A percentile compares a stretch with the other conserved stretches of the same genome.
Conservation (phyloP, 768 basidiomycete species). For the Exidia glandulosa region DNA sequence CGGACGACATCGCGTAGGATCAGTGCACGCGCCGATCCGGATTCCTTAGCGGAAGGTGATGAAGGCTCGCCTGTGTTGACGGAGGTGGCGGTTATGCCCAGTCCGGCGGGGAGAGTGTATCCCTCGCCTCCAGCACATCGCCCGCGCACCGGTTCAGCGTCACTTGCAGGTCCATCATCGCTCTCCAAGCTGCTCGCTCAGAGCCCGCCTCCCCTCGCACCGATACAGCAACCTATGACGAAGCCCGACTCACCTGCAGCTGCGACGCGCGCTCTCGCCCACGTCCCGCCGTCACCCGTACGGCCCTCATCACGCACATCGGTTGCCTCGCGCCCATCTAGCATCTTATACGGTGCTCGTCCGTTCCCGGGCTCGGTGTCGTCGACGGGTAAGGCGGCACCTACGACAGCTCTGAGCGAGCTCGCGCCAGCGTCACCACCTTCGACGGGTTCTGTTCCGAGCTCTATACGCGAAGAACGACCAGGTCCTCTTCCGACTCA, state of each 20-base stretch:
- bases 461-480: slow-evolving; percentile 1
- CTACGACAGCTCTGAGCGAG: slow-evolving; percentile 59
- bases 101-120: slow-evolving; percentile 8
- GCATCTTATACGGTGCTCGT: slow-evolving; percentile 40
- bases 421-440: slow-evolving; percentile 36
- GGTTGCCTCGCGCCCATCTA: slow-evolving; percentile 55
- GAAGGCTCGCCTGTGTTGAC: slow-evolving; percentile 5
- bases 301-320: slow-evolving; percentile 68
- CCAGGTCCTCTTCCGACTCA: too few species aligned
- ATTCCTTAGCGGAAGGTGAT: not conserved
- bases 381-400: slow-evolving; percentile 42
- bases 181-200: slow-evolving; percentile 7
- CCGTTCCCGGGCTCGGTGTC: slow-evolving; percentile 36
- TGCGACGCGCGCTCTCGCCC: slow-evolving; percentile 23
- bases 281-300: slow-evolving; percentile 41
- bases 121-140: slow-evolving; percentile 14
- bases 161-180: slow-evolving; percentile 25
- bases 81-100: slow-evolving; percentile 11
- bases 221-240: slow-evolving; percentile 21
- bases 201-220: slow-evolving; percentile 13
- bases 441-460: slow-evolving; percentile 26
- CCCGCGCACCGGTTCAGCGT: not conserved
- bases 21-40: not conserved
- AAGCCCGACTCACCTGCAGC: slow-evolving; percentile 17
- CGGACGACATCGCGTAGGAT: slow-evolving; percentile 42